phyloP scores from a whole-genome alignment of 2,329 filamentous ascomycete genomes.

The Colletotrichum sublineola region DNA sequence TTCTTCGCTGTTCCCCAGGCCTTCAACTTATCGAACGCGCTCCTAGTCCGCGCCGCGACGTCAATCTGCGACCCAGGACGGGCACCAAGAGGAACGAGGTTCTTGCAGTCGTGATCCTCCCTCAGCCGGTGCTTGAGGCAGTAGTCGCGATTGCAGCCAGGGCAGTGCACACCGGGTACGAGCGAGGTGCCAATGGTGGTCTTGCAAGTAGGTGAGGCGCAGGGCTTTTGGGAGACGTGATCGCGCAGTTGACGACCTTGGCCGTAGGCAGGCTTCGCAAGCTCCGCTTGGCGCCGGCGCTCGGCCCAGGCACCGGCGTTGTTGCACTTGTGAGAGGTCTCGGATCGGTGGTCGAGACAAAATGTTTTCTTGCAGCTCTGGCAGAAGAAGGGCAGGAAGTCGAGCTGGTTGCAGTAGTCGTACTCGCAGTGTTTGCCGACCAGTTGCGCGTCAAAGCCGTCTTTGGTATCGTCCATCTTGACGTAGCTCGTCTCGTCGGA shows the following conservation, averaged over 20 bases:
- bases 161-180: conserved; percentile 78
- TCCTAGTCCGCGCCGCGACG: conserved; percentile 74
- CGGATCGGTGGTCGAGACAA: conserved; percentile 94
- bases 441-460: conserved; percentile 80
- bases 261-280: conserved; percentile 66
- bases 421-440: conserved; percentile 94
- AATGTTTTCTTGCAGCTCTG: conserved; percentile 88
- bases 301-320: conserved; percentile 73
- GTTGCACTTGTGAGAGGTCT: conserved; percentile 80
- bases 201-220: conserved; percentile 75
- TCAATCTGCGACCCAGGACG: conserved; percentile 58
- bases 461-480: conserved; percentile 70
- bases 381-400: conserved; percentile 96
- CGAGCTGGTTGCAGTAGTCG: conserved; percentile 91
- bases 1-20: conserved; percentile 85
- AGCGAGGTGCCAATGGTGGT: conserved; percentile 78
- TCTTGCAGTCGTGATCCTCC: conserved; percentile 88
- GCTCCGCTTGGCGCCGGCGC: conserved; percentile 66
- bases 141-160: conserved; percentile 78
- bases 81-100: conserved; percentile 72
- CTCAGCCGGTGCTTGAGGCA: conserved; percentile 82
- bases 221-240: conserved; percentile 73
- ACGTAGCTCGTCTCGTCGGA: conserved; percentile 71
- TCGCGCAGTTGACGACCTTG: conserved; percentile 68
- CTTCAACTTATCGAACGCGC: conserved; percentile 81